These are phyloP conservation scores for Mikania micrantha DNA, from an alignment of 129 eudicot species.

Conservation along the genomic window DNA sequence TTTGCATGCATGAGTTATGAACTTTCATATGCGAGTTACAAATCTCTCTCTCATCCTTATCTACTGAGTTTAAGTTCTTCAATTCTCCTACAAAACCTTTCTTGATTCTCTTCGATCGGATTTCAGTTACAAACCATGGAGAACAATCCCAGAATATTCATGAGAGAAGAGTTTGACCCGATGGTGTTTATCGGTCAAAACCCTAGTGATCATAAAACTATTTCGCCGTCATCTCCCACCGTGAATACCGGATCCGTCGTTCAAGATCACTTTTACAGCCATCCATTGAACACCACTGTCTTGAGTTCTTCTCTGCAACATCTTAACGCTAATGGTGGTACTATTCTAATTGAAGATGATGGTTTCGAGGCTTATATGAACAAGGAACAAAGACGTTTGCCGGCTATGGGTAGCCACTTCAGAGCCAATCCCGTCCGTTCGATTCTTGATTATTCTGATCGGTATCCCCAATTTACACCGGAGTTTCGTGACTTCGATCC, in stretches of 20 bases:
- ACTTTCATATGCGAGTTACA: neutral
- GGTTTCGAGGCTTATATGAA: constrained; percentile 6
- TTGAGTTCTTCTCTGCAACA: constrained; percentile 10
- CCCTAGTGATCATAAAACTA: constrained; percentile 4
- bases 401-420: neutral
- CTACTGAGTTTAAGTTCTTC: constrained; percentile 3
- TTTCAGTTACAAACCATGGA: constrained; percentile 34
- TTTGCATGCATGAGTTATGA: constrained; percentile 25
- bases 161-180: constrained; percentile 23
- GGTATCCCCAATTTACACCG: neutral
- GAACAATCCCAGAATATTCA: constrained; percentile 2
- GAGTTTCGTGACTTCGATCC: neutral
- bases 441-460: constrained; percentile 3
- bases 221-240: constrained; percentile 17
- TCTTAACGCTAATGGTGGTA: neutral
- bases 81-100: constrained; percentile 18
- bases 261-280: neutral
- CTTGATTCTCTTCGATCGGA: constrained; percentile 17
- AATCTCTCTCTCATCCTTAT: neutral
- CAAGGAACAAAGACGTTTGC: constrained; percentile 3
- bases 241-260: neutral
- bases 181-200: constrained; percentile 17
- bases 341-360: constrained; percentile 1
- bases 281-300: constrained; percentile 10
- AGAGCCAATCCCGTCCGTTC: constrained; percentile 21